Evolutionary conservation across 2,329 filamentous ascomycete species (phyloP), one percentile per base, ranked within the genome.

Genomic region (Aureobasidium lini): DNA sequence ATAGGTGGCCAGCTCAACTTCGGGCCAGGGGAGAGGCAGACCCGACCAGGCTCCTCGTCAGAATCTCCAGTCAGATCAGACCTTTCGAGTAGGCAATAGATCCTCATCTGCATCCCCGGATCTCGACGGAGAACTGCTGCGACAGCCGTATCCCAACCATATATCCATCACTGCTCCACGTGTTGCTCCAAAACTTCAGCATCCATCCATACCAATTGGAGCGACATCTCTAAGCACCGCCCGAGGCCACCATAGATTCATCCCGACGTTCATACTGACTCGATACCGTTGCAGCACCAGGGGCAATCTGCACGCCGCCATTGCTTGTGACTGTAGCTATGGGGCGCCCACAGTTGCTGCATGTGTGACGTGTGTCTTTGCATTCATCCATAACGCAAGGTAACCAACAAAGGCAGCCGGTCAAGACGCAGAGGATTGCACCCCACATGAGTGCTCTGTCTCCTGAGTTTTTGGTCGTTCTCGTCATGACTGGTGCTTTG

Each of bases 361-460:
- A 53, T 31, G 36, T 53, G 13, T 53, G 49, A 16, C 40, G 23
- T 11, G 49, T 53, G 16, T 53, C 49, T 16, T 53, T 53, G 23
- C 49, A 53, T 7, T 53, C 49, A 11, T 42, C 36, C 49, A 53
- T 42, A 5, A 15, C 8, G 15, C 49, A 53, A 29, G 49, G 49
- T 6, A 53, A 40, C 34, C 49, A 53, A 36, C 49, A 53, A 31
- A 53, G 49, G 11, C 49, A 53, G 9, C 49, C 49, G 4, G 49
- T 53, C 36, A 53, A 28, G 8, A 53, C 34, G 13, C 49, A 53
- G 10, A 53, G 23, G 36, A 53, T 32, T 4, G 49, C 49, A 10
- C 49, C 49, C 49, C 49, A 53, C 29, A 53, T 53, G 49, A 40
- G 40, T 2, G 49, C 49, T 32, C 49, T 29, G 10, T 53, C 49